Evolutionary conservation across 2,329 filamentous ascomycete genomes (phyloP).

Genomic region (Epichloe amarillans): DNA sequence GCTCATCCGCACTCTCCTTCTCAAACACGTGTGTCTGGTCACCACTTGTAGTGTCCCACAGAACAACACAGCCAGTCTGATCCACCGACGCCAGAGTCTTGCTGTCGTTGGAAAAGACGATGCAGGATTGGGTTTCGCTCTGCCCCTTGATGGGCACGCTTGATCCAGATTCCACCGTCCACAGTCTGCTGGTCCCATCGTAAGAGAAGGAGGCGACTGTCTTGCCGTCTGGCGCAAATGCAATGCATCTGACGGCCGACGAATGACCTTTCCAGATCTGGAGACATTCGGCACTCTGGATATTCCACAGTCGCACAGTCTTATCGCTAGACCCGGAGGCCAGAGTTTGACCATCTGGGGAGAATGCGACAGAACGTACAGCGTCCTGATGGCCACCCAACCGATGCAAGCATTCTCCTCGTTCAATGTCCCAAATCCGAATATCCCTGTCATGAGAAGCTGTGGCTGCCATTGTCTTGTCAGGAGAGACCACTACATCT

Average conservation of each 20-base stretch:
- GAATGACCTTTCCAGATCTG: slow-evolving; percentile 11
- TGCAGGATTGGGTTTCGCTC: slow-evolving; percentile 4
- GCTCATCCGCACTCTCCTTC: slow-evolving; percentile 1
- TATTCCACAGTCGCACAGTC: slow-evolving; percentile 5
- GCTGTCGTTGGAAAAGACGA: slow-evolving; percentile 10
- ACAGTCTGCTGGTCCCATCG: slow-evolving; percentile 9
- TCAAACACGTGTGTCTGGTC: slow-evolving; percentile 2
- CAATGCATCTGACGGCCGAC: slow-evolving; percentile 4
- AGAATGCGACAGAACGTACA: slow-evolving; percentile 4
- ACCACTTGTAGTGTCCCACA: slow-evolving; percentile 8
- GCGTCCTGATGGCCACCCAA: slow-evolving; percentile 4
- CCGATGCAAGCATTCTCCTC: slow-evolving; percentile 4
- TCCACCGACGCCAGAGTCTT: slow-evolving; percentile 8
- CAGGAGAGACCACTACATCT: slow-evolving; percentile 5
- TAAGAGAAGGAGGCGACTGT: slow-evolving; percentile 10
- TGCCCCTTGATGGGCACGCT: slow-evolving; percentile 11
- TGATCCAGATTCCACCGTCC: slow-evolving; percentile 5
- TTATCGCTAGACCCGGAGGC: slow-evolving; percentile 6
- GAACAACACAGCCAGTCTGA: slow-evolving; percentile 5
- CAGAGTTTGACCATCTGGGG: slow-evolving; percentile 4
- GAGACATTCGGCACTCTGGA: slow-evolving; percentile 2
- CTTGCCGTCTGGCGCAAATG: slow-evolving; percentile 10
- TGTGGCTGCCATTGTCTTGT: slow-evolving; percentile 5
- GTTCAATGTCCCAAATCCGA: slow-evolving; percentile 6
- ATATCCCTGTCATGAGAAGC: slow-evolving; percentile 7